These are phyloP conservation scores for Bisporella sp. DNA, from an alignment of 2,329 filamentous ascomycete species.

Conservation along the genomic window DNA sequence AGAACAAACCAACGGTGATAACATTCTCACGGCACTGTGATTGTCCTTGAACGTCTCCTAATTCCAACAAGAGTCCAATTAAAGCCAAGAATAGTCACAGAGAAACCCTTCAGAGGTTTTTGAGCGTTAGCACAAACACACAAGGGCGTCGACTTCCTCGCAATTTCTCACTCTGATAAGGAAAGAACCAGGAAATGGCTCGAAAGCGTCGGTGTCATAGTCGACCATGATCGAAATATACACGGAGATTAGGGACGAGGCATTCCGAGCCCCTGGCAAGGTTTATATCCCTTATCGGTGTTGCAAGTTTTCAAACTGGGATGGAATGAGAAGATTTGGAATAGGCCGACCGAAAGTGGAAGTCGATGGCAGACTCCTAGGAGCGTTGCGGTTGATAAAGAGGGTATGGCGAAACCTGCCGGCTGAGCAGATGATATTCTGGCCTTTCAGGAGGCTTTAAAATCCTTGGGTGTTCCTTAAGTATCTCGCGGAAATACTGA, in stretches of 20 bases:
- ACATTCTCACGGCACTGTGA: slow-evolving; percentile 68
- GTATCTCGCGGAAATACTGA: too few species aligned
- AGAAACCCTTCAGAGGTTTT: slow-evolving; percentile 55
- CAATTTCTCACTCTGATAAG: slow-evolving; percentile 54
- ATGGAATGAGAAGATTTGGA: slow-evolving; percentile 58
- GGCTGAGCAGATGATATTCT: slow-evolving; percentile 45
- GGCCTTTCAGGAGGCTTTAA: slow-evolving; percentile 42
- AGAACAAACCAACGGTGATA: slow-evolving; percentile 50
- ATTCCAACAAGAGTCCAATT: neutral
- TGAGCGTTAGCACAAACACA: slow-evolving; percentile 44
- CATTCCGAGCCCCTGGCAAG: slow-evolving; percentile 51
- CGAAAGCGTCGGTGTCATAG: slow-evolving; percentile 42
- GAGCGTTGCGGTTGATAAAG: slow-evolving; percentile 51
- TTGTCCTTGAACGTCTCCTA: slow-evolving; percentile 54
- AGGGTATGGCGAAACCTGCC: slow-evolving; percentile 39
- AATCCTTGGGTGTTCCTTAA: slow-evolving; percentile 13
- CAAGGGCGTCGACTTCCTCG: slow-evolving; percentile 47
- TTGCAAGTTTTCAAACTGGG: slow-evolving; percentile 51
- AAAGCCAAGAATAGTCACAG: slow-evolving; percentile 34
- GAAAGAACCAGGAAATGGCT: slow-evolving; percentile 42
- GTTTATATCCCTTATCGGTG: slow-evolving; percentile 51
- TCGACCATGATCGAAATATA: slow-evolving; percentile 51
- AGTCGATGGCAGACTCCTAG: slow-evolving; percentile 63
- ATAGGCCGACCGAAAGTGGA: slow-evolving; percentile 57
- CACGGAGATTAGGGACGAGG: slow-evolving; percentile 64